A percentile compares a stretch with the other conserved stretches of the same genome.
Evolutionary conservation across 208 protist species (phyloP).

Genomic region (Trypanosoma platydactyli): DNA sequence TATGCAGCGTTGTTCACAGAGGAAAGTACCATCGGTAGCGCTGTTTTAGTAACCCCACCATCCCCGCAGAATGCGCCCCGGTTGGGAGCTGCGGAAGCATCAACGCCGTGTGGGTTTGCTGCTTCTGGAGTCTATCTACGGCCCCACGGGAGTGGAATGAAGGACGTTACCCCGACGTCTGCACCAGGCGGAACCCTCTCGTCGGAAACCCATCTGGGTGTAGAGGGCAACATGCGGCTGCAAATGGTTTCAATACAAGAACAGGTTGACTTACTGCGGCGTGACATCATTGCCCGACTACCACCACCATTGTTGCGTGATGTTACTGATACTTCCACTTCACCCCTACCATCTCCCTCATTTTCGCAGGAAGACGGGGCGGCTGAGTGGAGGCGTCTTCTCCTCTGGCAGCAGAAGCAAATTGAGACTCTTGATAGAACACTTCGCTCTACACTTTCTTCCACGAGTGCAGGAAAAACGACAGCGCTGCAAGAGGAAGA

Average conservation of each 20-base stretch:
- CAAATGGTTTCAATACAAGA: slow-evolving; percentile 1
- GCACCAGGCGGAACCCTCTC: background rate
- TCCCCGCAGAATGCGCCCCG: background rate
- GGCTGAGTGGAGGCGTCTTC: slow-evolving; percentile 2
- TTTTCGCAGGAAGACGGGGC: background rate
- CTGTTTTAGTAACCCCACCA: background rate
- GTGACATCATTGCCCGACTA: background rate
- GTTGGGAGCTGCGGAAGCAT: background rate
- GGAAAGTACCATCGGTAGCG: background rate
- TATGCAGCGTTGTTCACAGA: background rate
- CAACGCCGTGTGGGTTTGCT: background rate
- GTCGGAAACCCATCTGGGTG: background rate
- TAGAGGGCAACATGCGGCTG: background rate
- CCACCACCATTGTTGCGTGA: background rate
- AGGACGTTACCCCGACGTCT: background rate
- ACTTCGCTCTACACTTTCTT: background rate
- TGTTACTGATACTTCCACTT: background rate
- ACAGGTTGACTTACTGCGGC: background rate
- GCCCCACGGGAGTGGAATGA: background rate
- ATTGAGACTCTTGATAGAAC: slow-evolving; percentile 2
- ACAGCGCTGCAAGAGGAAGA: background rate
- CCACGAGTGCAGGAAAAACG: background rate
- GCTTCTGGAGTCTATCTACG: background rate
- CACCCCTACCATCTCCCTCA: background rate
- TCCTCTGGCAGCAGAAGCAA: slow-evolving; percentile 13